Conservation (phyloP, 1,284 basidiomycete genomes). For the Apiotrichum sp. region DNA sequence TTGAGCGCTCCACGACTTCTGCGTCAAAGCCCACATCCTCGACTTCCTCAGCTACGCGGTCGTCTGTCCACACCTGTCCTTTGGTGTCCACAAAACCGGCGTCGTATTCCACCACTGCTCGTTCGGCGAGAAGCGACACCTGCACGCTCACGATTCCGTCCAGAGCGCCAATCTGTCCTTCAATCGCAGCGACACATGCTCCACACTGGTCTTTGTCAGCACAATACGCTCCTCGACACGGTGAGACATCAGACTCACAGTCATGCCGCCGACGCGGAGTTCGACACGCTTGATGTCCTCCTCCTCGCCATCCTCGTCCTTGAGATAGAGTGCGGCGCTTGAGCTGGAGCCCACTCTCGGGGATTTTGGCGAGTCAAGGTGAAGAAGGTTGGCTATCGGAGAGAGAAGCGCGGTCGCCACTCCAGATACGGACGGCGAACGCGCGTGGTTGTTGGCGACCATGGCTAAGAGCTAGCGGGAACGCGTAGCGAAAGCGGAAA, state of each 20-base stretch:
- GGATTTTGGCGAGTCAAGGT: constrained; percentile 1
- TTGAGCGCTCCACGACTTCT: constrained; percentile 37
- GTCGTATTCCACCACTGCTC: constrained; percentile 85
- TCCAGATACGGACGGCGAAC: constrained; percentile 11
- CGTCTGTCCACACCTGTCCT: constrained; percentile 60
- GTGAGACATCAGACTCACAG: constrained; percentile 24
- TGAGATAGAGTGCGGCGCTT: constrained; percentile 3
- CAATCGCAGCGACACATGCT: constrained; percentile 64
- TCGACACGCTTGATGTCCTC: constrained; percentile 33
- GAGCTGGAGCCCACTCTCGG: neutral
- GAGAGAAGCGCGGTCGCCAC: constrained; percentile 9
- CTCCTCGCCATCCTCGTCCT: constrained; percentile 7
- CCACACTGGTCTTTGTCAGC: constrained; percentile 37
- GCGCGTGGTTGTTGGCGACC: neutral
- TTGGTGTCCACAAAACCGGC: constrained; percentile 47
- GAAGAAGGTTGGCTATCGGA: constrained; percentile 11
- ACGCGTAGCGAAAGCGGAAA: no score
- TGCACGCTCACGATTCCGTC: constrained; percentile 80
- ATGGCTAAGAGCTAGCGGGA: neutral
- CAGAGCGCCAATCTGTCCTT: constrained; percentile 77
- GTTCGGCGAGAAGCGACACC: constrained; percentile 89
- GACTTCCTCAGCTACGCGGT: constrained; percentile 64
- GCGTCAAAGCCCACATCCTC: constrained; percentile 48
- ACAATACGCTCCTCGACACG: no score
- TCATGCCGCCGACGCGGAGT: constrained; percentile 46